Conservation (phyloP, 345 rosid species). For the Hypericum perforatum region DNA sequence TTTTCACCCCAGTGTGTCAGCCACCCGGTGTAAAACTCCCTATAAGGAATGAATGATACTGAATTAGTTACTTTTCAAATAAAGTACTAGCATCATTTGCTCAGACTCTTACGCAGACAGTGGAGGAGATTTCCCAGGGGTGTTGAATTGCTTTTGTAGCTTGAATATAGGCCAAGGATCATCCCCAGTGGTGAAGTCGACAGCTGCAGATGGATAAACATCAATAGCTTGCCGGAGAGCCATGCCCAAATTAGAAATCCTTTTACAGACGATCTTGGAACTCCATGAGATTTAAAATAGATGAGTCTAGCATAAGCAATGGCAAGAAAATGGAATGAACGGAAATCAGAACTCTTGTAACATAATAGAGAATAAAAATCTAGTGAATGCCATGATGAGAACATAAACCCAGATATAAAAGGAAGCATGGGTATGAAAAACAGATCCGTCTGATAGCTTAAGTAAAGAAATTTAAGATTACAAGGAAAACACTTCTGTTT, state of each 20-base stretch:
- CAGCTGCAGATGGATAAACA: conserved; percentile 39
- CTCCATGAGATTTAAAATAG: too few relatives aligned
- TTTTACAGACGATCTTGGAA: too few relatives aligned
- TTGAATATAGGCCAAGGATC: conserved; percentile 82
- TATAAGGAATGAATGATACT: conserved; percentile 21
- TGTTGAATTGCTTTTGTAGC: conserved; percentile 76
- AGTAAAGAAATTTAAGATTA: conserved; percentile 4
- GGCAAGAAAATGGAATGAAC: too few relatives aligned
- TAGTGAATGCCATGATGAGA: too few relatives aligned
- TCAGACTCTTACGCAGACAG: conserved; percentile 58
- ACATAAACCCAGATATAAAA: too few relatives aligned
- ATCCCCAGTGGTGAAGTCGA: conserved; percentile 76
- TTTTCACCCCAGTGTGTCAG: conserved; percentile 96
- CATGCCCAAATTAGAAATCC: too few relatives aligned
- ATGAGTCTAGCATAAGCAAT: too few relatives aligned
- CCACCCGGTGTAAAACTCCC: conserved; percentile 98
- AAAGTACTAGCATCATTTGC: neutral
- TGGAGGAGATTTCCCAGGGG: conserved; percentile 91
- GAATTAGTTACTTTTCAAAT: conserved; percentile 5
- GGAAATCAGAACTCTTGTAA: too few relatives aligned
- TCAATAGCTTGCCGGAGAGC: too few relatives aligned
- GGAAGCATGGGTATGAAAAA: too few relatives aligned
- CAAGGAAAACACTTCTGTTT: neutral
- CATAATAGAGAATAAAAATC: too few relatives aligned
- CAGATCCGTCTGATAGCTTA: too few relatives aligned